Base-by-base conservation (phyloP, 1,284 basidiomycete species). In the Coniferiporia sulphurascens region DNA sequence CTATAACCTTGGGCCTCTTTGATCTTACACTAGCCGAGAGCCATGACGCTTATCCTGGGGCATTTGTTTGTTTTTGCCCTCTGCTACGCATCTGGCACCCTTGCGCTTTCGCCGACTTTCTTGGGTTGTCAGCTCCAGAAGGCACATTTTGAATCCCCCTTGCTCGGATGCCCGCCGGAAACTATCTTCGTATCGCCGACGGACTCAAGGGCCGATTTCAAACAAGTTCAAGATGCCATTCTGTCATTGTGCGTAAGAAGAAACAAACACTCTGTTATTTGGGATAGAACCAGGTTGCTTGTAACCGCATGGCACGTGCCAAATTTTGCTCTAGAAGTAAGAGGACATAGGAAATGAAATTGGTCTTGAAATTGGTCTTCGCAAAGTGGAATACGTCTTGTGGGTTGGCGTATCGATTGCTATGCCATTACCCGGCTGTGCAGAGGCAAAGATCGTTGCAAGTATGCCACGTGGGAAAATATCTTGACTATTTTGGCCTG, bases 101-200 rank as follows among this genome's bases (percentile, higher is more conserved):
- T 27, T 4, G 71, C 74, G 9, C 70, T 84, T 45, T 85, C 84
- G 4, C 75, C 80, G 0, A 55, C 66, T 32, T 79, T 78, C 63
- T 55, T 77, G 21, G 49, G 70, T 5, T 86, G 84, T 63, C 84
- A 85, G 62, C 65, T 80, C 22, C 73, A 78, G 65, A 84, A 84
- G 61, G 65, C 76, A 2, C 36, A 57, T 0, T 63, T 64, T 0
- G 50, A 66, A 1, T 79, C 81, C 2, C 76, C 82, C 3, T 66
- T 83, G 10, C n/a, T 60, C 1, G 81, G 80, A n/a, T 86, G 84
- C 65, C 80, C 80, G 3, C 7, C 61, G 2, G 82, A 81, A 15
- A 86, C 83, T 0, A 71, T 86, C 4, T 85, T 78, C 59, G 84
- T 86, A 15, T 85, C 82, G 1, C 68, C 73, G 52, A 72, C 75